phyloP scores from a whole-genome alignment of 1,284 basidiomycete species.

The Anthracocystis walkeri region DNA sequence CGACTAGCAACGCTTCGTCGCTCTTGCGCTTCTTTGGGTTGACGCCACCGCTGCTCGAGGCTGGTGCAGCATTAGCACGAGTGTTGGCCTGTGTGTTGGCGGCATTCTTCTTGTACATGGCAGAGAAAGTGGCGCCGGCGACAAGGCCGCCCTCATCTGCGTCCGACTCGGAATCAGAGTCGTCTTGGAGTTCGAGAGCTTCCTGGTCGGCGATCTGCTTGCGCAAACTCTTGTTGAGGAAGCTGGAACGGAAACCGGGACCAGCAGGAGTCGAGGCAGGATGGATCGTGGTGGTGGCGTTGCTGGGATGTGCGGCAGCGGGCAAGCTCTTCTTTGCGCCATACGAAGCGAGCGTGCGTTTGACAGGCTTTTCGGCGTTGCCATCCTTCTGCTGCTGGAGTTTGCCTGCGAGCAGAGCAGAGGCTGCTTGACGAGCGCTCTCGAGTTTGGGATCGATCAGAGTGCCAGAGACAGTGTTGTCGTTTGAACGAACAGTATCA shows the following conservation, averaged over 20 bases:
- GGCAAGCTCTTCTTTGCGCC: slow-evolving; percentile 53
- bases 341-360: slow-evolving; percentile 49
- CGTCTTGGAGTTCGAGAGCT: slow-evolving; percentile 28
- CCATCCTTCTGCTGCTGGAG: slow-evolving; percentile 36
- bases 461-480: slow-evolving; percentile 35
- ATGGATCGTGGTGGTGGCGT: slow-evolving; percentile 29
- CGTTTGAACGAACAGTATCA: slow-evolving; percentile 32
- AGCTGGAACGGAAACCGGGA: slow-evolving; percentile 54
- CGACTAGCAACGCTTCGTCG: slow-evolving; percentile 27
- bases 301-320: slow-evolving; percentile 31
- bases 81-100: slow-evolving; percentile 51
- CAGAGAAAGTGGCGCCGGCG: slow-evolving; percentile 32
- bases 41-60: slow-evolving; percentile 1
- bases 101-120: slow-evolving; percentile 31
- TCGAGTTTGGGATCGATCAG: slow-evolving; percentile 35
- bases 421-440: slow-evolving; percentile 36
- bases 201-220: slow-evolving; percentile 58
- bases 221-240: slow-evolving; percentile 65
- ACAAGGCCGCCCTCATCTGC: slow-evolving; percentile 30
- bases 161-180: slow-evolving; percentile 43
- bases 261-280: slow-evolving; percentile 52
- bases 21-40: slow-evolving; percentile 50
- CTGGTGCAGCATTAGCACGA: slow-evolving; percentile 29
- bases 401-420: slow-evolving; percentile 27
- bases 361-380: slow-evolving; percentile 39